Evolutionary conservation across 2,329 filamentous ascomycete species (phyloP), one percentile per base, ranked within the genome.

Genomic region (Alternaria triticina): DNA sequence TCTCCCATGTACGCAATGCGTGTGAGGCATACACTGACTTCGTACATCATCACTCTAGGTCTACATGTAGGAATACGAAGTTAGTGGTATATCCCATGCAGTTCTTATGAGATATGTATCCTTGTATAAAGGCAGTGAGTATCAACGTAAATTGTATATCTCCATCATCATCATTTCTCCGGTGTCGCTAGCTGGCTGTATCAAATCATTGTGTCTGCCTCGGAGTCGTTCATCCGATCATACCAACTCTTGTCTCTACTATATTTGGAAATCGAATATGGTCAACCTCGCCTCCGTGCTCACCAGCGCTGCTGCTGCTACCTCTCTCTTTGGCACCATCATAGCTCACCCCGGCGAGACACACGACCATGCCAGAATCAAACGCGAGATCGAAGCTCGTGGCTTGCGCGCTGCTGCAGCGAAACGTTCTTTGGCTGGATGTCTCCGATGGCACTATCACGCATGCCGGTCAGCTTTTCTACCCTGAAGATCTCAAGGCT

Each of bases 381-480:
- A 73, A 66, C 70, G 75, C 9, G 68, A 79, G 59, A 72, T 80
- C 49, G 62, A 71, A 27, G 70, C 52, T 33, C 73, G 76, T 55
- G 65, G 74, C 15, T 36, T 67, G 54, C 64, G 65, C 20, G 67
- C 70, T 23, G 59, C 62, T 20, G 63, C 63, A 15, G 65, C 72
- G 10, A 70, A 66, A 46, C 71, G 71, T 46, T 69, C 72, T 4
- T 62, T 75, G 13, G 58, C 57, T 20, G 46, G 49, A 15, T 72
- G 72, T 65, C 30, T 70, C 75, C 2, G 79, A 77, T 51, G 81
- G 80, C 3, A 70, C 66, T 5, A 76, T 80, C 3, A 74, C 77
- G 12, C 82, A 84, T 65, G 74, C 83, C 27, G 77, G 76, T 23
- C 82, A 83, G 68, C 68, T 83, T 1, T 83, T 81, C 73, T 83